Evolutionary conservation across 1,284 basidiomycete species (phyloP), one percentile per base, ranked within the genome.

Genomic region (Testicularia cyperi): DNA sequence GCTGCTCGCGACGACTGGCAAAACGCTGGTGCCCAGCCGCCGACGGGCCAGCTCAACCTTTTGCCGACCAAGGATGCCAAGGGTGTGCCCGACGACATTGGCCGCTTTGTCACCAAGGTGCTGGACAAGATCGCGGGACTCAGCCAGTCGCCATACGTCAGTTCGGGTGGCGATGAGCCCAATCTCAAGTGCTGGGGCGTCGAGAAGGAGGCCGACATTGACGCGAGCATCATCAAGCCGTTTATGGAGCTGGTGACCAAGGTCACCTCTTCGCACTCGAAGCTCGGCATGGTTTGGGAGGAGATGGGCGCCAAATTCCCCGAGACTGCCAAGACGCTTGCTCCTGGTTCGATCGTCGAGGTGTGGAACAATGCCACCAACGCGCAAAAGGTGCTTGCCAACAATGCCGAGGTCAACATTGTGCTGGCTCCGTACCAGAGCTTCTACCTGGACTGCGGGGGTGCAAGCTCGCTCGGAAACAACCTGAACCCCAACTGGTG

Each of bases 91-190:
- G 57, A 62, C 1, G 44, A 62, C 4, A 63, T 78, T 4, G 44
- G 45, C 3, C 30, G 38, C 2, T 56, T 68, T 13, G 67, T 71
- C 15, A 53, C 72, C 20, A 68, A 65, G 34, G 63, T 37, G 42
- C 52, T 68, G 19, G 18, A 26, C 10, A 49, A 54, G 21, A 25
- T 36, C 6, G 35, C 82, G 1, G 70, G 77, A 15, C 74, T 82
- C 26, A 81, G 86, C 57, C 82, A 83, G 1, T 83, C 84, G 14
- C 80, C 74, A 19, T 80, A 87, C 48, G 84, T 92, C 72, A 84
- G 83, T 58, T 87, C 87, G 0, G 90, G 90, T 2, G 89, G 89
- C 0, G 90, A 92, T 71, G 89, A 92, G 77, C 75, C 91, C 54
- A 90, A 90, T 70, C 70, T 74, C 8, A 79, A 80, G 30, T 90